phyloP scores from a whole-genome alignment of 1,139 yeast genomes.

The Pichia sp. region DNA sequence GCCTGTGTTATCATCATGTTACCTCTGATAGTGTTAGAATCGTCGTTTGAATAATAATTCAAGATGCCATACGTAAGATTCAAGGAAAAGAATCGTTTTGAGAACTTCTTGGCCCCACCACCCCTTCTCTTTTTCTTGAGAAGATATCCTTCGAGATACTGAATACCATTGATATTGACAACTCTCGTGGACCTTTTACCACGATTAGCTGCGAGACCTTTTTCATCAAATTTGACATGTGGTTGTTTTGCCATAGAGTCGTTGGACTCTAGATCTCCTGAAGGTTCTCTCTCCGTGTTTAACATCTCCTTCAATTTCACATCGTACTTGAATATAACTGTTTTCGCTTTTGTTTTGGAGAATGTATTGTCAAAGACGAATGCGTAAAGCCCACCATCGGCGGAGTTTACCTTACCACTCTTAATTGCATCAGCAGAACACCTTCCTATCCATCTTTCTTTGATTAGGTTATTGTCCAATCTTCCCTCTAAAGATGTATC shows the following conservation, averaged over 20 bases:
- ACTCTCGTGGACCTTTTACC: conserved; percentile 16
- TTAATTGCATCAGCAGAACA: conserved; percentile 48
- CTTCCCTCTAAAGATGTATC: conserved; percentile 28
- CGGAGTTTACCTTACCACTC: conserved; percentile 55
- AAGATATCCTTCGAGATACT: conserved; percentile 64
- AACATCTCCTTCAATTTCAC: conserved; percentile 39
- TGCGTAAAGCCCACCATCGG: conserved; percentile 64
- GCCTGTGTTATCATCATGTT: conserved; percentile 84
- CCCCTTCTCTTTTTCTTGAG: conserved; percentile 65
- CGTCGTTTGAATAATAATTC: conserved; percentile 72
- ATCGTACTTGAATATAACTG: conserved; percentile 63
- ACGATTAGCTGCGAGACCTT: too few relatives aligned
- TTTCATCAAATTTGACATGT: background rate
- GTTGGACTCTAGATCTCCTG: background rate
- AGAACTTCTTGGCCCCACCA: conserved; percentile 78
- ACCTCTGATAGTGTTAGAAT: conserved; percentile 69
- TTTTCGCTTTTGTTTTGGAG: conserved; percentile 78
- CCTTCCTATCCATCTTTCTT: conserved; percentile 41
- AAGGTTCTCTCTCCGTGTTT: too few relatives aligned
- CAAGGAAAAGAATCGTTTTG: conserved; percentile 74
- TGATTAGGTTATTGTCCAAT: conserved; percentile 31
- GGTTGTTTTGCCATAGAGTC: background rate
- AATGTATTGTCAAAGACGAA: conserved; percentile 90
- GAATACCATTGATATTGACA: conserved; percentile 41
- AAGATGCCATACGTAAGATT: conserved; percentile 78